Base-by-base conservation (phyloP, 768 basidiomycete species). In the Suillus luteus region DNA sequence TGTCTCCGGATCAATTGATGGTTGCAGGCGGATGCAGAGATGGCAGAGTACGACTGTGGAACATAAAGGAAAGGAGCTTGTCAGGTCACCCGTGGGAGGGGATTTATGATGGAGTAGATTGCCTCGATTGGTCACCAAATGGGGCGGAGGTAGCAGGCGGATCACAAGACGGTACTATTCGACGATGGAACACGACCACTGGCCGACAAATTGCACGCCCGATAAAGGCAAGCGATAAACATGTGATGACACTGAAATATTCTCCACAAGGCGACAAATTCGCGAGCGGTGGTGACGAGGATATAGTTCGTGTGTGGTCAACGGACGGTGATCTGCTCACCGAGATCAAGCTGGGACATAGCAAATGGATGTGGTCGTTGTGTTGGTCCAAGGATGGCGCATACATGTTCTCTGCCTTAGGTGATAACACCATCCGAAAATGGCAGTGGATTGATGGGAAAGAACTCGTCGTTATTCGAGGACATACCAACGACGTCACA, bases 181-280 rank as follows among this genome's bases (percentile, higher is more conserved):
- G 63, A 10, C 38, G 65, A 7, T 72, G 70, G 63, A 64, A 68
- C 38, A 41, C 60, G 8, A 35, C 22, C 24, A 43, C 65, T 19
- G 51, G 51, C 17, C 17, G 2, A 12, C 48, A 49, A 27, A 49
- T 49, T 14, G 24, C 12, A 27, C 12, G 12, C 24, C 48, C 24
- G 0, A 27, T 49, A 49, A 3, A 24, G 11, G 19, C 9, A 17
- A 11, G 17, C 5, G 9, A 54, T 11, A 2, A 1, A 33, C 6
- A 10, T 9, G 27, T 51, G 27, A 1, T 0, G 3, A 27, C 15
- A 12, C 14, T 51, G 15, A 51, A 51, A 51, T 51, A 17, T 6
- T 51, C 49, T 8, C 49, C 27, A 8, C 49, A 31, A 51, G 27
- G 49, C 48, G 22, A 48, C 22, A 48, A 22, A 24, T 24, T 24